Evolutionary conservation across 441 rosid genomes (phyloP).

Genomic region (Flueggea neowawraea): DNA sequence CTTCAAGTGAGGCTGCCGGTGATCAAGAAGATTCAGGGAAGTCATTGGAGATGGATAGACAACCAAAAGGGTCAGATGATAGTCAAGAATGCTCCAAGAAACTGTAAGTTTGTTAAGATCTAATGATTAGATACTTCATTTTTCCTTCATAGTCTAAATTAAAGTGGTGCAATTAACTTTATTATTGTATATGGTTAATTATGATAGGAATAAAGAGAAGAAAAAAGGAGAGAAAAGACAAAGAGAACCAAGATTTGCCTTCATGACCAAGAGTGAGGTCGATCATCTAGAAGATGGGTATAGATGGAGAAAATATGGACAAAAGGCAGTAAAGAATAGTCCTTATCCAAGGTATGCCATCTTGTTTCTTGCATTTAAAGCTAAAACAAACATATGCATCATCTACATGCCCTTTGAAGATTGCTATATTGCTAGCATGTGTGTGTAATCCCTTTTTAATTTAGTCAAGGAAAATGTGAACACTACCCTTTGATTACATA

Average conservation of each 20-base stretch:
- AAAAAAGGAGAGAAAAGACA: conserved; percentile 66
- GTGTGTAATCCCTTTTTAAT: neutral
- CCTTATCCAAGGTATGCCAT: conserved; percentile 82
- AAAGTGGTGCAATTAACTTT: neutral
- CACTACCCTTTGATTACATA: neutral
- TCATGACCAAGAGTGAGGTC: conserved; percentile 88
- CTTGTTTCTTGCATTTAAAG: neutral
- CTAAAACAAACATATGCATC: neutral
- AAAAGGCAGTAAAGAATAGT: conserved; percentile 96
- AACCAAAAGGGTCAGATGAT: conserved; percentile 14
- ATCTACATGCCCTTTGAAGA: no score
- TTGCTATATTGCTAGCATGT: neutral
- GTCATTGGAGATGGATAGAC: conserved; percentile 9
- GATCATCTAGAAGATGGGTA: conserved; percentile 98
- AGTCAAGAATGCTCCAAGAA: conserved; percentile 24
- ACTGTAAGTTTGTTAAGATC: conserved; percentile 7
- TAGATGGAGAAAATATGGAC: conserved; percentile 97
- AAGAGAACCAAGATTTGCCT: conserved; percentile 76
- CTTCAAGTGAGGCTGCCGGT: conserved; percentile 65
- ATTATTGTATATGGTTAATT: neutral
- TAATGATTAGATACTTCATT: no score
- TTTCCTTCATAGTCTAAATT: no score
- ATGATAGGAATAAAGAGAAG: conserved; percentile 42
- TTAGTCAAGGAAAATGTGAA: conserved; percentile 2
- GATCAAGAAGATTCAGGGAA: conserved; percentile 42